phyloP scores from a whole-genome alignment of 768 basidiomycete genomes.

The Dentipellis sp. region DNA sequence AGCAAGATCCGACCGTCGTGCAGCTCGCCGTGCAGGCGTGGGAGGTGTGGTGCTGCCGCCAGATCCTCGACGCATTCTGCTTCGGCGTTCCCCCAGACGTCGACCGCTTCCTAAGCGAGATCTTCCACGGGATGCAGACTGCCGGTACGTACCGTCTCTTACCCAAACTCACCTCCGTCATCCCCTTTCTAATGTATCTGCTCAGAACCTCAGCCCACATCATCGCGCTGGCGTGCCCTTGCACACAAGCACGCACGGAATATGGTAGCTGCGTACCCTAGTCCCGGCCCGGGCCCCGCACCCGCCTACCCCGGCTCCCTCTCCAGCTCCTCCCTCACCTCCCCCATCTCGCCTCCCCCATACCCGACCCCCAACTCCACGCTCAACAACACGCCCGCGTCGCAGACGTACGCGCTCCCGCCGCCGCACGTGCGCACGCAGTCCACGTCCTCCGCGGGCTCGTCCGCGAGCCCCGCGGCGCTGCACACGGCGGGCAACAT shows the following conservation, averaged over 20 bases:
- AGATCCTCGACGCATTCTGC: constrained; percentile 25
- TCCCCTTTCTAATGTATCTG: neutral
- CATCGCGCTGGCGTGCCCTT: constrained; percentile 27
- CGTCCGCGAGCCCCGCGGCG: constrained; percentile 4
- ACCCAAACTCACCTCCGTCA: no score
- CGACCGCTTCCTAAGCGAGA: constrained; percentile 18
- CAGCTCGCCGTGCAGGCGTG: constrained; percentile 29
- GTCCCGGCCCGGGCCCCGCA: constrained; percentile 16
- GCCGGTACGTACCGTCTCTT: constrained; percentile 16
- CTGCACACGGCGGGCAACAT: constrained; percentile 13
- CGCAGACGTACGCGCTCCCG: constrained; percentile 6
- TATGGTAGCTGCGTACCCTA: constrained; percentile 10
- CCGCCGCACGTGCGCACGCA: constrained; percentile 6
- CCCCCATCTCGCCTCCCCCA: constrained; percentile 11
- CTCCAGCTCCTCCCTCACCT: constrained; percentile 10
- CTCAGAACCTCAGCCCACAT: constrained; percentile 26
- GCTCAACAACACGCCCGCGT: constrained; percentile 13
- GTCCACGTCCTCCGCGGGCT: constrained; percentile 11
- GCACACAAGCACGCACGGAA: constrained; percentile 22
- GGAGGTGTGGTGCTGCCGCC: constrained; percentile 24
- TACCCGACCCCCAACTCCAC: constrained; percentile 11
- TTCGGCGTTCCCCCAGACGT: constrained; percentile 22
- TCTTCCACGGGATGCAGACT: constrained; percentile 24
- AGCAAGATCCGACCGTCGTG: constrained; percentile 24
- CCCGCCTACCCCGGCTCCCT: constrained; percentile 15